Percentiles rank a stretch among this genome's conserved stretches.
These are phyloP conservation scores for Lavandula angustifolia DNA, from an alignment of 257 asterid genomes.

Conservation along the genomic window DNA sequence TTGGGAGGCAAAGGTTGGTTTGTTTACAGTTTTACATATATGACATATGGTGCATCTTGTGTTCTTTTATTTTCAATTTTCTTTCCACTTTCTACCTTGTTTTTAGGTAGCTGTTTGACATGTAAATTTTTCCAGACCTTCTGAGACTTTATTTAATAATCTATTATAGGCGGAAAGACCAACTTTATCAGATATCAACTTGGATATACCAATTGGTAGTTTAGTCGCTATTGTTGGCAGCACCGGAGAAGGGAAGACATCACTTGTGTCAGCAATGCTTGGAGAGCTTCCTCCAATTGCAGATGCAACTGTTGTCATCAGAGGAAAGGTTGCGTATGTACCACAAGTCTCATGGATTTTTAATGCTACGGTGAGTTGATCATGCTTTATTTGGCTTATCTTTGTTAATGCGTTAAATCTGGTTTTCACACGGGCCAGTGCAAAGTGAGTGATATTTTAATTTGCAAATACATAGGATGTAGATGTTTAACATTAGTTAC, in stretches of 20 bases:
- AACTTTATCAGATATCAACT: slow-evolving; percentile 74
- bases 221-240: slow-evolving; percentile 91
- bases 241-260: slow-evolving; percentile 98
- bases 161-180: slow-evolving; percentile 69
- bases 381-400: slow-evolving; percentile 15
- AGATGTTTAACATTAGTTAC: background rate
- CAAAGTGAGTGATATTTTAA: slow-evolving; percentile 9
- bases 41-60: background rate
- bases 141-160: slow-evolving; percentile 23
- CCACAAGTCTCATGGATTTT: slow-evolving; percentile 99
- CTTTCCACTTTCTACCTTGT: slow-evolving; percentile 6
- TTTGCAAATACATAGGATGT: slow-evolving; percentile 1
- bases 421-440: slow-evolving; percentile 9
- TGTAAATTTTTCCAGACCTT: background rate
- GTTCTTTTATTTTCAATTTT: background rate
- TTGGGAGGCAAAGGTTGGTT: slow-evolving; percentile 89
- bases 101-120: slow-evolving; percentile 23
- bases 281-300: slow-evolving; percentile 87
- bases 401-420: slow-evolving; percentile 11
- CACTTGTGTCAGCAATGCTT: slow-evolving; percentile 95
- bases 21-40: slow-evolving; percentile 12
- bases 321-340: slow-evolving; percentile 93
- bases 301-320: slow-evolving; percentile 62
- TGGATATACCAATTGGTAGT: slow-evolving; percentile 89
- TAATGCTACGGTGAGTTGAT: slow-evolving; percentile 82